Conservation (phyloP, 257 asterid species). For the Leonotis leonurus region DNA sequence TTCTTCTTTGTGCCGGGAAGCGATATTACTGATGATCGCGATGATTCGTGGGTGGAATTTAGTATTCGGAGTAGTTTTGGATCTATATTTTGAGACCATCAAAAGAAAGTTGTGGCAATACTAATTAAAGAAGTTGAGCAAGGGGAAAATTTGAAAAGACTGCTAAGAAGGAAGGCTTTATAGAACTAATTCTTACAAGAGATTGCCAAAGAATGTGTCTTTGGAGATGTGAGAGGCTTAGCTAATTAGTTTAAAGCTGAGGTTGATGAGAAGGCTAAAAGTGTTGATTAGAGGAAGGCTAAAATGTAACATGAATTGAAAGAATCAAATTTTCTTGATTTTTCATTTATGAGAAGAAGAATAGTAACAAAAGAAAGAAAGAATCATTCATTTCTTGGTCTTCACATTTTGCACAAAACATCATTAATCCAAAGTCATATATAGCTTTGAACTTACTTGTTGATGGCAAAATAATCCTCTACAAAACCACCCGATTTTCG, state of each 20-base stretch:
- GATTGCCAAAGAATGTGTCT: constrained; percentile 42
- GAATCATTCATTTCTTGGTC: too few species aligned
- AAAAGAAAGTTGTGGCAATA: not conserved
- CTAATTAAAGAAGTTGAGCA: too few species aligned
- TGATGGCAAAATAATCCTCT: not conserved
- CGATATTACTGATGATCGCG: constrained; percentile 27
- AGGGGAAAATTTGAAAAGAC: not conserved
- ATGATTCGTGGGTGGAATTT: constrained; percentile 52
- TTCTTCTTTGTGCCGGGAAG: constrained; percentile 46
- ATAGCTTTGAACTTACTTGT: not conserved
- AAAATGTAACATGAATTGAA: not conserved
- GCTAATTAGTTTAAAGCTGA: constrained; percentile 32
- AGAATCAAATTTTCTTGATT: not conserved
- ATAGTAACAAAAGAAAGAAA: not conserved
- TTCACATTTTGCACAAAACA: not conserved
- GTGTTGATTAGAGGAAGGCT: constrained; percentile 31
- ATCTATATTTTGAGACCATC: constrained; percentile 11
- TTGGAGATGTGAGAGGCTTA: constrained; percentile 44
- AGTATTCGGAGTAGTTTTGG: too few species aligned
- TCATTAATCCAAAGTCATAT: not conserved
- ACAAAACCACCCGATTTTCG: not conserved
- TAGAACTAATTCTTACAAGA: constrained; percentile 48
- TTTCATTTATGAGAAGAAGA: not conserved
- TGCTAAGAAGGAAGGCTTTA: constrained; percentile 22
- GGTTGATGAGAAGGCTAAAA: too few species aligned